Conservation (phyloP, 345 rosid genomes). For the Sonneratia caseolaris region DNA sequence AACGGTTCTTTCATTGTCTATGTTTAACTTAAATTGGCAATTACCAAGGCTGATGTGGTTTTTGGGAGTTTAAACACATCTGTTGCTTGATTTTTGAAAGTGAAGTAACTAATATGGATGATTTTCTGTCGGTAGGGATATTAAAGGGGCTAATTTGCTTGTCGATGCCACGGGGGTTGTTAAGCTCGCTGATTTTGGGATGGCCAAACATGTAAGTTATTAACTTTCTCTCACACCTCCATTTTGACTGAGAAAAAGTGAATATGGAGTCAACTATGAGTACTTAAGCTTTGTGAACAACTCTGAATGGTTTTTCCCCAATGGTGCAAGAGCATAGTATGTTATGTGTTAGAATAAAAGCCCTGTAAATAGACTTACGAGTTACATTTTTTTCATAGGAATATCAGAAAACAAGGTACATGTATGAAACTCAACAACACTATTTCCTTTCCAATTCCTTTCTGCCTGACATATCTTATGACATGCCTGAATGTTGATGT, state of each 20-base stretch:
- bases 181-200: conserved; percentile 72
- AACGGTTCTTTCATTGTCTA: background rate
- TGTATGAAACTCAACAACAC: background rate
- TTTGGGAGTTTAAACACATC: background rate
- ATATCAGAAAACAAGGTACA: background rate
- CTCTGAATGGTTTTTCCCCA: background rate
- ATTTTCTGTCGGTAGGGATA: conserved; percentile 40
- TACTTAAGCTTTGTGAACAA: background rate
- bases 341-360: too few relatives aligned
- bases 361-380: too few relatives aligned
- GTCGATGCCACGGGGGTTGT: conserved; percentile 52
- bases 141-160: conserved; percentile 72
- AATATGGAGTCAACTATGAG: too few relatives aligned
- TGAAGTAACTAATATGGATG: background rate
- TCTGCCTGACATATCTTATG: background rate
- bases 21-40: too few relatives aligned
- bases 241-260: too few relatives aligned
- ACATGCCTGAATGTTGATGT: background rate
- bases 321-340: too few relatives aligned
- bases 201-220: conserved; percentile 63
- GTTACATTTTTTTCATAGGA: background rate
- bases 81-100: background rate
- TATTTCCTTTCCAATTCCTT: background rate
- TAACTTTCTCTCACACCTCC: background rate
- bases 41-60: background rate